Conservation (phyloP, 495 filamentous ascomycete genomes). For the Hyphodiscus hymeniophilus region DNA sequence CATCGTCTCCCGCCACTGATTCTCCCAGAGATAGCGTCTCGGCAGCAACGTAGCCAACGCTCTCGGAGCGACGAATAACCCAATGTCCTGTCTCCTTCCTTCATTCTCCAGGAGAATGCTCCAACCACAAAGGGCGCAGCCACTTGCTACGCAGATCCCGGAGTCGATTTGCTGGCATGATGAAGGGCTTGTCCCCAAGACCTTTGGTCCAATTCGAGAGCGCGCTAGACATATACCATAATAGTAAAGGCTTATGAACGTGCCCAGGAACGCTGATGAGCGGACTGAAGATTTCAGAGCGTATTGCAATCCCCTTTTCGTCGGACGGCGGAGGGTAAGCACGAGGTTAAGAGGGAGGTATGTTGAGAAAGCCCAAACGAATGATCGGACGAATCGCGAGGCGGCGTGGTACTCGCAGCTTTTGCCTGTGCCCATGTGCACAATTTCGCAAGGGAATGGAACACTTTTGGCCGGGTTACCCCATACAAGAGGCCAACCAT, state of each 20-base stretch:
- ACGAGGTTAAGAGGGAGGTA: conserved; percentile 74
- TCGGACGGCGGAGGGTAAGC: conserved; percentile 50
- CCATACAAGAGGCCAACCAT: conserved; percentile 58
- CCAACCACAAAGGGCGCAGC: conserved; percentile 78
- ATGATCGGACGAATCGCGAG: conserved; percentile 60
- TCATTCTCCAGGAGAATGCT: conserved; percentile 70
- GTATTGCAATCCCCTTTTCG: conserved; percentile 28
- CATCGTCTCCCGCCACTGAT: conserved; percentile 67
- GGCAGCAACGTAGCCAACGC: conserved; percentile 73
- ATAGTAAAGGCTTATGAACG: conserved; percentile 79
- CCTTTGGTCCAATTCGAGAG: conserved; percentile 65
- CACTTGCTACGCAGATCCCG: conserved; percentile 65
- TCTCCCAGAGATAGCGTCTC: conserved; percentile 56
- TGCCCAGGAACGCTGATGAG: conserved; percentile 75
- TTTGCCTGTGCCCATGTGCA: conserved; percentile 73
- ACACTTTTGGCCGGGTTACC: conserved; percentile 67
- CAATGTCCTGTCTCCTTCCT: conserved; percentile 65
- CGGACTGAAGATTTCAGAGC: conserved; percentile 55
- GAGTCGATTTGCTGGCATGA: conserved; percentile 34
- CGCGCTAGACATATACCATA: conserved; percentile 81
- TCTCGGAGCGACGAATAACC: conserved; percentile 78
- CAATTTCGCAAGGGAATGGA: conserved; percentile 81
- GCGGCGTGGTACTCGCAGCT: conserved; percentile 75
- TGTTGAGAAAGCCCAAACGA: conserved; percentile 66
- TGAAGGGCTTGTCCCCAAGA: conserved; percentile 44